Conservation (phyloP, 768 basidiomycete species). For the Suillus placidus region DNA sequence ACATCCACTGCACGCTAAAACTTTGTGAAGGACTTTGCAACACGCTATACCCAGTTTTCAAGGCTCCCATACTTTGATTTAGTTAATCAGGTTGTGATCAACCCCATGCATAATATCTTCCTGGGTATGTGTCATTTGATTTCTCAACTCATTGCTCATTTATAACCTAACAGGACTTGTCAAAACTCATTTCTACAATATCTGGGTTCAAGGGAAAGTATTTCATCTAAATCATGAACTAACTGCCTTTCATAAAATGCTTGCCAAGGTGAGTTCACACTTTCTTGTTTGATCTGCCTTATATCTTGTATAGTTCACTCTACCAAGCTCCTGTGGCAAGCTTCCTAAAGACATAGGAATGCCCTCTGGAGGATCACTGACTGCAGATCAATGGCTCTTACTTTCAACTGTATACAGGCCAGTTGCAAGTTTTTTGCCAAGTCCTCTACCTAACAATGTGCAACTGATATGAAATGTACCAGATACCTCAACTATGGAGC, state of each 20-base stretch:
- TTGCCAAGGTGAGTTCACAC: conserved; percentile 1
- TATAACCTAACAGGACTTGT: conserved; percentile 16
- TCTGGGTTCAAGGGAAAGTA: conserved; percentile 28
- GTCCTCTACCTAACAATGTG: too few relatives aligned
- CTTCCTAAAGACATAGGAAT: conserved; percentile 32
- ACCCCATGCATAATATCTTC: conserved; percentile 41
- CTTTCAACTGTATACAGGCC: conserved; percentile 27
- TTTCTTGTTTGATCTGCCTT: background rate
- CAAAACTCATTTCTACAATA: conserved; percentile 32
- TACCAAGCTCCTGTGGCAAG: conserved; percentile 5
- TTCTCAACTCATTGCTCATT: background rate
- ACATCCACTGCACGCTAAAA: background rate
- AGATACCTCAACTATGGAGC: conserved; percentile 20
- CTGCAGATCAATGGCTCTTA: conserved; percentile 39
- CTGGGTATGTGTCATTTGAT: conserved; percentile 24
- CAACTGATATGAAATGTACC: too few relatives aligned
- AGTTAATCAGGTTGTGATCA: conserved; percentile 30
- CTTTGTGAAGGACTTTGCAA: conserved; percentile 10
- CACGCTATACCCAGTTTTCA: conserved; percentile 21
- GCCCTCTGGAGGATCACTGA: conserved; percentile 38
- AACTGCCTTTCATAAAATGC: background rate
- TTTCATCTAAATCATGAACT: conserved; percentile 12
- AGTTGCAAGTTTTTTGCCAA: too few relatives aligned
- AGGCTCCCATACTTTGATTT: conserved; percentile 39
- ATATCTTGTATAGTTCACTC: background rate